Evolutionary conservation across 23 red algal species (phyloP).

Genomic region (Cyanidiococcus yangmingshanensis): DNA sequence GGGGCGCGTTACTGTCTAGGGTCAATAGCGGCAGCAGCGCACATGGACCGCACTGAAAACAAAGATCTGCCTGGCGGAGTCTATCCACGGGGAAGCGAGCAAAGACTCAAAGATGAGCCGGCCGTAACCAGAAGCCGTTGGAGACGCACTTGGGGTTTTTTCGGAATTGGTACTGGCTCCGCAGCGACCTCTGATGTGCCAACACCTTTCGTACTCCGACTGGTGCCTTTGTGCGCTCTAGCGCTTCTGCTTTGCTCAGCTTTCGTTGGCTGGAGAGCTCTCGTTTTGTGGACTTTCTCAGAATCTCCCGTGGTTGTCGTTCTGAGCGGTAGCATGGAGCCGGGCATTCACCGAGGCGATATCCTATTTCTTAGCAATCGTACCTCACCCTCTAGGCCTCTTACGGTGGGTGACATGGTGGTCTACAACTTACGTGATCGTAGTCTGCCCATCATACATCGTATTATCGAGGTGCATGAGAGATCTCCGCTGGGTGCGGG

Average conservation of each 20-base stretch:
- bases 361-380: conserved; percentile 68
- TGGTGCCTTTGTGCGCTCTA: neutral
- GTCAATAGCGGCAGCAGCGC: too few relatives aligned
- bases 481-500: conserved; percentile 34
- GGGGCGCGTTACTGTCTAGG: too few relatives aligned
- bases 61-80: too few relatives aligned
- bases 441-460: conserved; percentile 84
- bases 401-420: conserved; percentile 82
- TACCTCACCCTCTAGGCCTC: conserved; percentile 34
- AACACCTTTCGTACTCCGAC: neutral
- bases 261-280: neutral
- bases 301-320: conserved; percentile 24
- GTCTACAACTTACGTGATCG: conserved; percentile 87
- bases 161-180: too few relatives aligned
- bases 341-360: conserved; percentile 83
- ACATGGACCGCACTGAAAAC: too few relatives aligned
- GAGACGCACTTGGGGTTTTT: too few relatives aligned
- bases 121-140: too few relatives aligned
- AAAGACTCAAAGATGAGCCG: too few relatives aligned
- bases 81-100: too few relatives aligned
- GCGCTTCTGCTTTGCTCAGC: neutral
- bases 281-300: conserved; percentile 9
- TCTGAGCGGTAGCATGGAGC: conserved; percentile 83
- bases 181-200: too few relatives aligned
- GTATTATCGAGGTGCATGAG: conserved; percentile 78